Conservation (phyloP, 768 basidiomycete species). For the Ramaria sp. region DNA sequence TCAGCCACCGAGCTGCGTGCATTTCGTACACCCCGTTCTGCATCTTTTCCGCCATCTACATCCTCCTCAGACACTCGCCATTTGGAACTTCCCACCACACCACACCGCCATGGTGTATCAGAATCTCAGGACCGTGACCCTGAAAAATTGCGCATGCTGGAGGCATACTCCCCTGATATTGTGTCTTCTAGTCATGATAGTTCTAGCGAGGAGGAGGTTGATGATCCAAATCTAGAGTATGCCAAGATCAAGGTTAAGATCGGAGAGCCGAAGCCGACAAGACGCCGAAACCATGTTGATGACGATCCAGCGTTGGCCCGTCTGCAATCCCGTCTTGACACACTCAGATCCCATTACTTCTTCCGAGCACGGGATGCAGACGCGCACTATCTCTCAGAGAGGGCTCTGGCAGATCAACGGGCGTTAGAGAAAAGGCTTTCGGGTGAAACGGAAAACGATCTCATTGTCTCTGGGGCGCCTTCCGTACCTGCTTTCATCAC, state of each 20-base stretch:
- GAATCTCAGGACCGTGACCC: neutral
- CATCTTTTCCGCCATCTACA: slow-evolving; percentile 1
- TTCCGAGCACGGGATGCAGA: slow-evolving; percentile 63
- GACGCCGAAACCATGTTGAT: slow-evolving; percentile 17
- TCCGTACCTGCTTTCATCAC: neutral
- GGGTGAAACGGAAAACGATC: neutral
- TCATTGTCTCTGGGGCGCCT: neutral
- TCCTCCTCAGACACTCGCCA: slow-evolving; percentile 3
- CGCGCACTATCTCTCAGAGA: slow-evolving; percentile 40
- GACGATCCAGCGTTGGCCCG: slow-evolving; percentile 17
- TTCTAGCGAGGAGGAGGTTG: slow-evolving; percentile 20
- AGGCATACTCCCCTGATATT: neutral
- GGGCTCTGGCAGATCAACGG: slow-evolving; percentile 32
- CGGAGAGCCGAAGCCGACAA: slow-evolving; percentile 30
- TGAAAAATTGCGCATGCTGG: neutral
- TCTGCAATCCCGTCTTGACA: slow-evolving; percentile 35
- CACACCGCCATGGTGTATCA: neutral
- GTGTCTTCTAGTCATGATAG: neutral
- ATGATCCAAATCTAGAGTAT: slow-evolving; percentile 53
- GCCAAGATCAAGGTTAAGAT: slow-evolving; percentile 51
- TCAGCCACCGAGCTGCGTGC: neutral
- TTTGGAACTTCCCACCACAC: neutral
- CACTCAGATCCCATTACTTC: slow-evolving; percentile 48
- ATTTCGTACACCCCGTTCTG: slow-evolving; percentile 8
- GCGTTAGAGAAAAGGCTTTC: slow-evolving; percentile 14